Evolutionary conservation across 129 eudicot species (phyloP).

Genomic region (Artemisia argyi): DNA sequence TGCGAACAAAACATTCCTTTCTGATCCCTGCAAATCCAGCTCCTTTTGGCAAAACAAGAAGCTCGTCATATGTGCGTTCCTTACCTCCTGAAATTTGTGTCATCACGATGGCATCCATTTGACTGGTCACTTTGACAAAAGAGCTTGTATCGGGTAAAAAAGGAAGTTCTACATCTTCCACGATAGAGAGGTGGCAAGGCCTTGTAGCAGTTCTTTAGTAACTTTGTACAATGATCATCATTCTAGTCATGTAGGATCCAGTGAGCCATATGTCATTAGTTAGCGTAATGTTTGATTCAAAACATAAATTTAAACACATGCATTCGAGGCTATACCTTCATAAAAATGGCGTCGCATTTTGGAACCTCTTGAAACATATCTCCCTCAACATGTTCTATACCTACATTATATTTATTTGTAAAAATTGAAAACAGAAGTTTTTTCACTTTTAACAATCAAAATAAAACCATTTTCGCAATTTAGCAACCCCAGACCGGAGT

Average conservation of each 20-base stretch:
- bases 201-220: constrained; percentile 51
- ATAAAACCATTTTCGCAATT: too few species aligned
- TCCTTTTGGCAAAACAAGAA: constrained; percentile 29
- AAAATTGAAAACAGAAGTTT: too few species aligned
- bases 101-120: constrained; percentile 36
- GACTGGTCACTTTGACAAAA: background rate
- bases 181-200: constrained; percentile 50
- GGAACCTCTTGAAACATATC: constrained; percentile 63
- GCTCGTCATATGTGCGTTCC: constrained; percentile 41
- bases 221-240: constrained; percentile 38
- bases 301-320: background rate
- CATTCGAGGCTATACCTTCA: constrained; percentile 43
- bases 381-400: constrained; percentile 47
- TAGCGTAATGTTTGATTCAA: background rate
- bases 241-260: constrained; percentile 50
- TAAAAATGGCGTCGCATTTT: constrained; percentile 44
- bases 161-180: constrained; percentile 34
- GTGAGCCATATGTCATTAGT: background rate
- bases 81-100: constrained; percentile 45
- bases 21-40: constrained; percentile 38
- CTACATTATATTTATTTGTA: too few species aligned
- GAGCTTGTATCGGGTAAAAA: constrained; percentile 22
- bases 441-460: too few species aligned
- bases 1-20: constrained; percentile 21
- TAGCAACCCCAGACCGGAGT: too few species aligned